Conservation (phyloP, 176 grass and related monocot species). For the Thalia dealbata region DNA sequence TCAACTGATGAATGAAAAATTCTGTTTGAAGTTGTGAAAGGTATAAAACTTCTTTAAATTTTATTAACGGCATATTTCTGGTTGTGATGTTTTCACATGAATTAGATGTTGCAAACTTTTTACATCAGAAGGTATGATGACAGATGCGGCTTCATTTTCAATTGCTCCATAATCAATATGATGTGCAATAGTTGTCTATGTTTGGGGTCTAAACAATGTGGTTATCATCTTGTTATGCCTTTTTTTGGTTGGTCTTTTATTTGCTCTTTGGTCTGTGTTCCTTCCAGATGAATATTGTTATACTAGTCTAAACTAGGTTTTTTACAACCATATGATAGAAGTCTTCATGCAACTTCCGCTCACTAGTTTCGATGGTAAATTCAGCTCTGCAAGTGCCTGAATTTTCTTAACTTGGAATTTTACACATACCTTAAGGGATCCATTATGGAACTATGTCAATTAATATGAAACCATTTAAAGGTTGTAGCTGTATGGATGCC, state of each 20-base stretch:
- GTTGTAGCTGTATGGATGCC: too few relatives aligned
- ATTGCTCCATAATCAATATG: neutral
- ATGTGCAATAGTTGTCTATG: neutral
- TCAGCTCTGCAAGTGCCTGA: too few relatives aligned
- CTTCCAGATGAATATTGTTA: neutral
- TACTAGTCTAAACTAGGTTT: neutral
- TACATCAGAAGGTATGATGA: too few relatives aligned
- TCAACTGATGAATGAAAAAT: too few relatives aligned
- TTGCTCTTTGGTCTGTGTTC: neutral
- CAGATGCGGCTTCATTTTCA: neutral
- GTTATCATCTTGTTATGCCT: neutral
- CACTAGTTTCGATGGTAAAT: too few relatives aligned
- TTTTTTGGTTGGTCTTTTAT: neutral
- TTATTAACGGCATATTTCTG: too few relatives aligned
- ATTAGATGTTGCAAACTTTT: too few relatives aligned
- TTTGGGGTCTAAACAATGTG: neutral
- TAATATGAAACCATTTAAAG: too few relatives aligned
- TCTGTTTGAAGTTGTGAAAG: too few relatives aligned
- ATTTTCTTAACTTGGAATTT: neutral
- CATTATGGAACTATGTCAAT: neutral
- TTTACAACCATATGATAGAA: neutral
- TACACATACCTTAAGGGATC: neutral
- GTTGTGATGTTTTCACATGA: too few relatives aligned
- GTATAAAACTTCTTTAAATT: too few relatives aligned
- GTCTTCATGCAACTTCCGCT: too few relatives aligned